These are phyloP conservation scores for Mycena belliarum DNA, from an alignment of 768 basidiomycete species.

Conservation along the genomic window DNA sequence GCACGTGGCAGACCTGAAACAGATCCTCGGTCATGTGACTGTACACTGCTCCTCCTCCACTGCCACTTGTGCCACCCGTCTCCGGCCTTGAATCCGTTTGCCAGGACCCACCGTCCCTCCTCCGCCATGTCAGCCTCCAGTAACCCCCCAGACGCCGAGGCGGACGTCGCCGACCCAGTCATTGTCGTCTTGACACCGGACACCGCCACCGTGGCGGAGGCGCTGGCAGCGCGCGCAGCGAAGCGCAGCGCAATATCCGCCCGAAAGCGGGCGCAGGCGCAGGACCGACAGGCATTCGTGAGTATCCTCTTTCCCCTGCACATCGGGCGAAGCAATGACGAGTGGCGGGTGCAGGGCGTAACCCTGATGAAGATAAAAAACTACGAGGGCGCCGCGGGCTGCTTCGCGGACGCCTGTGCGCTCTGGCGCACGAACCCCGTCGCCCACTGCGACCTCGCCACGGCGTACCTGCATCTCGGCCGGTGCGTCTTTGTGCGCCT, in stretches of 20 bases:
- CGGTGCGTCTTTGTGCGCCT: slow-evolving; percentile 5
- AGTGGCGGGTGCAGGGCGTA: slow-evolving; percentile 3
- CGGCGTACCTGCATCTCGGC: slow-evolving; percentile 20
- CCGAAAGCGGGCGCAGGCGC: background rate
- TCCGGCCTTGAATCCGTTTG: too few species aligned
- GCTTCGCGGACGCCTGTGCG: slow-evolving; percentile 15
- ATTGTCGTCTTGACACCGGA: slow-evolving; percentile 22
- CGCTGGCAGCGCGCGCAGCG: slow-evolving; percentile 15
- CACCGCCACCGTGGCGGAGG: slow-evolving; percentile 13
- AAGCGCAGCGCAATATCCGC: background rate
- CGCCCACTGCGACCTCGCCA: slow-evolving; percentile 20
- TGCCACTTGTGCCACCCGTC: too few species aligned
- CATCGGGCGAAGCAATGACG: too few species aligned
- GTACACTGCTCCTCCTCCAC: too few species aligned
- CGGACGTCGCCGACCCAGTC: background rate
- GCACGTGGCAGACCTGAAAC: too few species aligned
- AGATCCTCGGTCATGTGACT: too few species aligned
- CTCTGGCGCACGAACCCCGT: slow-evolving; percentile 19
- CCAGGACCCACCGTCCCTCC: background rate
- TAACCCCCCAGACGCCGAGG: slow-evolving; percentile 7
- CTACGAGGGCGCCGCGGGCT: slow-evolving; percentile 17
- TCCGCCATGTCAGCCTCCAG: background rate
- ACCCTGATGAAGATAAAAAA: slow-evolving; percentile 20
- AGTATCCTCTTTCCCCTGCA: background rate
- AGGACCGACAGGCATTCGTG: slow-evolving; percentile 12